A percentile compares a stretch with the other conserved stretches of the same genome.
These are phyloP conservation scores for Solanum pennellii DNA, from an alignment of 257 asterid genomes.

Conservation along the genomic window DNA sequence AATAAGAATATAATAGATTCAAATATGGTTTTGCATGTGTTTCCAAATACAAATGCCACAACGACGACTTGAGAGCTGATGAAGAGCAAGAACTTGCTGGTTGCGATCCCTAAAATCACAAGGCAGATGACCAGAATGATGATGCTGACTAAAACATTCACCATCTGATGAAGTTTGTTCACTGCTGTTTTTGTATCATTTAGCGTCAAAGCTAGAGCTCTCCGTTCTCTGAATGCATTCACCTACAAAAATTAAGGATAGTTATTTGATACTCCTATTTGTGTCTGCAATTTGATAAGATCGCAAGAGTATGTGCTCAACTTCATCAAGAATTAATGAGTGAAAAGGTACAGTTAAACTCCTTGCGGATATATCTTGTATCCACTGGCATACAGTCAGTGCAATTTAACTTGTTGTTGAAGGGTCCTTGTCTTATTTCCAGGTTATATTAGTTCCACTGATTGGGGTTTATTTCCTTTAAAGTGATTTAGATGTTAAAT, in stretches of 20 bases:
- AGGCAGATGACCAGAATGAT: constrained; percentile 47
- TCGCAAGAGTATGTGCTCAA: not conserved
- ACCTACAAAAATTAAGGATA: constrained; percentile 27
- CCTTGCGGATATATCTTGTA: not conserved
- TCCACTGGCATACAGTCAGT: not conserved
- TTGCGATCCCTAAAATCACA: constrained; percentile 54
- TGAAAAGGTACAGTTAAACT: not conserved
- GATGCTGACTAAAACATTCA: constrained; percentile 44
- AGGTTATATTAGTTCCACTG: not conserved
- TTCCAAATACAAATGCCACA: constrained; percentile 79
- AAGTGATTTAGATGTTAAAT: not conserved
- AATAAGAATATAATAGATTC: constrained; percentile 77
- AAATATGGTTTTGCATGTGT: constrained; percentile 72
- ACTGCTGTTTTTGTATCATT: constrained; percentile 90
- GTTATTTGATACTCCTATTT: not conserved
- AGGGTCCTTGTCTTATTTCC: not conserved
- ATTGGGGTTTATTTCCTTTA: not conserved
- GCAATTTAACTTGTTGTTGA: not conserved
- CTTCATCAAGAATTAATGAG: not conserved
- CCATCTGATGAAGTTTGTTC: constrained; percentile 72
- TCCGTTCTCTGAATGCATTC: constrained; percentile 69
- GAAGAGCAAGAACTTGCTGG: constrained; percentile 59
- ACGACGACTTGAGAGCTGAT: constrained; percentile 86
- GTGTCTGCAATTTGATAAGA: not conserved
- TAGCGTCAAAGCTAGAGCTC: constrained; percentile 78